Conservation (phyloP, 2,329 filamentous ascomycete genomes). For the Lecanicillium sp. region DNA sequence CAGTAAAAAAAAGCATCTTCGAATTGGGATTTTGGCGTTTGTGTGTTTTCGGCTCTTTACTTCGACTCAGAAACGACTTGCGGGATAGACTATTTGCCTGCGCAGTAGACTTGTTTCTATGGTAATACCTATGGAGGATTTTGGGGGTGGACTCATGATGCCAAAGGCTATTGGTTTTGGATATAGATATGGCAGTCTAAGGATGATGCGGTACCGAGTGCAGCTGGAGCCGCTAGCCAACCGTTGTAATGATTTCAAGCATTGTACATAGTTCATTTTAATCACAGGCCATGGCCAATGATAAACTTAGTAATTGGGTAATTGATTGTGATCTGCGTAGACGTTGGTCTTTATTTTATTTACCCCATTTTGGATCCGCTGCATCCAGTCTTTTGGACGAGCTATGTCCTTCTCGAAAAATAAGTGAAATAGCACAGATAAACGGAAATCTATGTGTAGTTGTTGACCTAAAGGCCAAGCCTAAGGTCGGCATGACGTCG, state of each 20-base stretch:
- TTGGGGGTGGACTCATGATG: neutral
- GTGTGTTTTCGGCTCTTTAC: neutral
- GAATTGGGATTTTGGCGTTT: conserved; percentile 7
- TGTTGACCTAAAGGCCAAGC: too few species aligned
- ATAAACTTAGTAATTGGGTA: neutral
- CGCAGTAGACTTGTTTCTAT: neutral
- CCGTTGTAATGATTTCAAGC: conserved; percentile 8
- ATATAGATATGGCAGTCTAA: conserved; percentile 2
- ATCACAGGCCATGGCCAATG: neutral
- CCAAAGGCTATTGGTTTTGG: conserved; percentile 1
- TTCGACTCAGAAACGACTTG: neutral
- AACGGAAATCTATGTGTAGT: too few species aligned
- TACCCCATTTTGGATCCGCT: too few species aligned
- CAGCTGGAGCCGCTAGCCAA: neutral
- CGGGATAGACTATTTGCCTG: conserved; percentile 2
- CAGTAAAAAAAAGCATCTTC: conserved; percentile 33
- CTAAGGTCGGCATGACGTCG: too few species aligned
- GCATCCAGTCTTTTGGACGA: too few species aligned
- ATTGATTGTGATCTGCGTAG: too few species aligned
- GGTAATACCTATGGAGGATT: conserved; percentile 1
- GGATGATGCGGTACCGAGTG: neutral
- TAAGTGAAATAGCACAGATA: too few species aligned
- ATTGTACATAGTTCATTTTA: conserved; percentile 9
- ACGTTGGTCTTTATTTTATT: too few species aligned
- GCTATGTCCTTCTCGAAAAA: too few species aligned